phyloP scores from a whole-genome alignment of 441 rosid species.

The Pelargonium myrrhifolium region DNA sequence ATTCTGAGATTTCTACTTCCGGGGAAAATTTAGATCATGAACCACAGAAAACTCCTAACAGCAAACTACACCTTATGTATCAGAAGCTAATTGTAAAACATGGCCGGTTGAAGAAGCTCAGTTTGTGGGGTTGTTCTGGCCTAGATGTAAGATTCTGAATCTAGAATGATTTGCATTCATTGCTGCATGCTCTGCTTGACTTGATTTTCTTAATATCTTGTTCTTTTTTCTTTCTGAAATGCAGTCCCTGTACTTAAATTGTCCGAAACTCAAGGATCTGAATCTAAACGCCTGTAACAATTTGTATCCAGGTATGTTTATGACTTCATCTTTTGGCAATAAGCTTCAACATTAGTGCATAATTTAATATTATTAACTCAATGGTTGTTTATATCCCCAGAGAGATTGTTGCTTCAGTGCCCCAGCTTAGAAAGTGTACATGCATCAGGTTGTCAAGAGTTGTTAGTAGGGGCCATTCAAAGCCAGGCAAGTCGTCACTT shows the following conservation, averaged over 20 bases:
- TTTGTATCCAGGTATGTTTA: conserved; percentile 57
- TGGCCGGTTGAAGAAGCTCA: conserved; percentile 63
- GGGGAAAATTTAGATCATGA: conserved; percentile 35
- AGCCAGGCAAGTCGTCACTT: conserved; percentile 52
- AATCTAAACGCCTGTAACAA: conserved; percentile 73
- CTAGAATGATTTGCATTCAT: background rate
- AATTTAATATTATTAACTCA: background rate
- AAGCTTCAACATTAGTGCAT: background rate
- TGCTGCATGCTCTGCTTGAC: background rate
- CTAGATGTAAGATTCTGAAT: conserved; percentile 59
- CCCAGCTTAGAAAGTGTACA: conserved; percentile 67
- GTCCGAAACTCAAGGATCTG: conserved; percentile 80
- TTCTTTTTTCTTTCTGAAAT: conserved; percentile 17
- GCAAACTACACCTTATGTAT: conserved; percentile 47
- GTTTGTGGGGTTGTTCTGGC: conserved; percentile 97
- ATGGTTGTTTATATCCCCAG: conserved; percentile 23
- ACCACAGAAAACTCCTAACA: conserved; percentile 35
- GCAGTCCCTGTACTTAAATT: conserved; percentile 83
- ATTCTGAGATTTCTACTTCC: conserved; percentile 27
- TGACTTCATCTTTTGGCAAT: background rate
- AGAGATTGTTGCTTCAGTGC: conserved; percentile 77
- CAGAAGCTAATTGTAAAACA: conserved; percentile 92
- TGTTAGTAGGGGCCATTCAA: conserved; percentile 48
- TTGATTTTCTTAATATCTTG: conserved; percentile 10
- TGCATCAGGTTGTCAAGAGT: conserved; percentile 67